Conservation (phyloP, 2,329 filamentous ascomycete species). For the Arthrobotrys sinensis region DNA sequence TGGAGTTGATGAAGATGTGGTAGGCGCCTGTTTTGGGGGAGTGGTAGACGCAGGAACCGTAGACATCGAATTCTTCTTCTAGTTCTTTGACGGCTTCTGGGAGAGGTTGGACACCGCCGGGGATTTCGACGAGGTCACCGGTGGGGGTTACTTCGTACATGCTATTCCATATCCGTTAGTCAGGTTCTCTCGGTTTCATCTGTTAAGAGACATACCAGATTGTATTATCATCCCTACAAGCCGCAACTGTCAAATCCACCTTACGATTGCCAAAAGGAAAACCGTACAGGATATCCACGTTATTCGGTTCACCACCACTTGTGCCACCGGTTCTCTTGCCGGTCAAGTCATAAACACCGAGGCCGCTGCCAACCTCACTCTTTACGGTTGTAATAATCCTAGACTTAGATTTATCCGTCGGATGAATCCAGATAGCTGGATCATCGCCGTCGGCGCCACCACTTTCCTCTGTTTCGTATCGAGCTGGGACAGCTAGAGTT, state of each 20-base stretch:
- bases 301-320: conserved; percentile 71
- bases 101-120: conserved; percentile 69
- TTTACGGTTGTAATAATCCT: conserved; percentile 73
- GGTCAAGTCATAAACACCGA: conserved; percentile 71
- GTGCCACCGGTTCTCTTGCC: conserved; percentile 71
- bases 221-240: conserved; percentile 72
- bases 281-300: conserved; percentile 73
- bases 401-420: conserved; percentile 66
- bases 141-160: conserved; percentile 71
- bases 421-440: conserved; percentile 71
- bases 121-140: conserved; percentile 69
- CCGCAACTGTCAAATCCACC: conserved; percentile 71
- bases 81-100: conserved; percentile 66
- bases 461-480: conserved; percentile 69
- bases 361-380: conserved; percentile 70
- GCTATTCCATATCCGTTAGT: conserved; percentile 64
- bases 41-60: conserved; percentile 72
- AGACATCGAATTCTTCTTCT: conserved; percentile 69
- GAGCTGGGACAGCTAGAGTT: conserved; percentile 68
- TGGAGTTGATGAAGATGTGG: conserved; percentile 73
- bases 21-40: conserved; percentile 70
- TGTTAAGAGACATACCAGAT: conserved; percentile 69
- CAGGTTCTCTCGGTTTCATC: conserved; percentile 17
- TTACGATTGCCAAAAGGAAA: conserved; percentile 68
- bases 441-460: conserved; percentile 70